Percentiles rank a stretch among this genome's conserved stretches.
These are phyloP conservation scores for Leishmania tarentolae DNA, from an alignment of 208 protist genomes.

Conservation along the genomic window DNA sequence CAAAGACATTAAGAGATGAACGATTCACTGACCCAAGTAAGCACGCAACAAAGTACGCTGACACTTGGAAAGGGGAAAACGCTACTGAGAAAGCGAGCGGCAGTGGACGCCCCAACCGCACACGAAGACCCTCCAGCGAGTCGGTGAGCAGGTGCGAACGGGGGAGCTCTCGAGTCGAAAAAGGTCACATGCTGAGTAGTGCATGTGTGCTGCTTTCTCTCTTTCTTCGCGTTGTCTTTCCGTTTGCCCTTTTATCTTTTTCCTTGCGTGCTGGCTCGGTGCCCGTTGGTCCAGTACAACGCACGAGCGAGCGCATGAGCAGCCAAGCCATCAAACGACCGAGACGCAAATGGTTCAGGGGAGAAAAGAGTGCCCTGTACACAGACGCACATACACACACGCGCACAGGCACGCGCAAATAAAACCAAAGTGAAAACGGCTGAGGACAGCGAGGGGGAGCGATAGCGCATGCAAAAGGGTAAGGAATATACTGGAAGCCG, in stretches of 20 bases:
- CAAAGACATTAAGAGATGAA: not conserved
- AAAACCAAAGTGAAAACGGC: not conserved
- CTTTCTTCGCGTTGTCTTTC: not conserved
- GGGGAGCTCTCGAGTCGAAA: too few relatives aligned
- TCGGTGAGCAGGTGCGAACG: not conserved
- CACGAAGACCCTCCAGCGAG: not conserved
- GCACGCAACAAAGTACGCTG: not conserved
- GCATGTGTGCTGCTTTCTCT: not conserved
- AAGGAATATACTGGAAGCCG: not conserved
- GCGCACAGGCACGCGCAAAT: not conserved
- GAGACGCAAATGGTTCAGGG: not conserved
- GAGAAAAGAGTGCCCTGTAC: not conserved
- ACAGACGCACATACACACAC: not conserved
- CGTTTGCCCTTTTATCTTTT: not conserved
- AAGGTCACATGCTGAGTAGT: not conserved
- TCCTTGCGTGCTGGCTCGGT: not conserved
- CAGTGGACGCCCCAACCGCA: not conserved
- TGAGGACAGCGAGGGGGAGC: not conserved
- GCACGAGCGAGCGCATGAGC: not conserved
- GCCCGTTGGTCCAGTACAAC: not conserved
- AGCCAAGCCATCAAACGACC: not conserved
- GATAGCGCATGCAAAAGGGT: not conserved
- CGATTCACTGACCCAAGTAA: not conserved
- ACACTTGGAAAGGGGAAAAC: not conserved
- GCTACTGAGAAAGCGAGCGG: not conserved